Conservation (phyloP, 495 filamentous ascomycete species). For the Neurospora sp. region DNA sequence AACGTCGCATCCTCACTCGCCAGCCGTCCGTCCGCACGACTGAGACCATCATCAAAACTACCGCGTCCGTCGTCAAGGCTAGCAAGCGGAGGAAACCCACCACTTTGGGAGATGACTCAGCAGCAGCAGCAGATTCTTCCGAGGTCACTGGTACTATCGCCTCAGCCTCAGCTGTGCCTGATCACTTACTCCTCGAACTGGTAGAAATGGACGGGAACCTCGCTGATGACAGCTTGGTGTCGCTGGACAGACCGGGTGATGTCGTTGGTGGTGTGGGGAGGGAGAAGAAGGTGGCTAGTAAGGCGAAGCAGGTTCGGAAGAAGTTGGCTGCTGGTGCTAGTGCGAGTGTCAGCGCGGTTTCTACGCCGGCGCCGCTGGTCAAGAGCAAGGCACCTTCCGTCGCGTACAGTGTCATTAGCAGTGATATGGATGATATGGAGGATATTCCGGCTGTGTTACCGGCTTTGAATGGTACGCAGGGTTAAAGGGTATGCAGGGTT, state of each 20-base stretch:
- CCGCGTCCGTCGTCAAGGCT: background rate
- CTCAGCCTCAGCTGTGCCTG: background rate
- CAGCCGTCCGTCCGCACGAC: background rate
- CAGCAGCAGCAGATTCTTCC: background rate
- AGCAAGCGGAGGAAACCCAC: background rate
- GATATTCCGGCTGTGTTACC: slow-evolving; percentile 22
- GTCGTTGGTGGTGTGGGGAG: background rate
- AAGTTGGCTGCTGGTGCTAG: background rate
- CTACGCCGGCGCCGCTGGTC: background rate
- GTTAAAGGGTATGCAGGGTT: background rate
- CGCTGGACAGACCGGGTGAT: background rate
- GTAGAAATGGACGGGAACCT: background rate
- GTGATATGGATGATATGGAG: slow-evolving; percentile 25
- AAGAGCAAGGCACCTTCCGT: background rate
- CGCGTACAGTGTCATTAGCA: slow-evolving; percentile 7
- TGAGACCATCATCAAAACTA: background rate
- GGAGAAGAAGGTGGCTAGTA: background rate
- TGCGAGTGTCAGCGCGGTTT: background rate
- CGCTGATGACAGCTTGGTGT: background rate
- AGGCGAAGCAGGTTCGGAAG: background rate
- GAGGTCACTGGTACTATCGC: background rate
- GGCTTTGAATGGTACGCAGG: background rate
- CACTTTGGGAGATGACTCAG: background rate
- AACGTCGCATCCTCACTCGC: background rate
- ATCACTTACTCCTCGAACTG: background rate